phyloP scores from a whole-genome alignment of 2,329 filamentous ascomycete species.

The Teratosphaeria nubilosa region DNA sequence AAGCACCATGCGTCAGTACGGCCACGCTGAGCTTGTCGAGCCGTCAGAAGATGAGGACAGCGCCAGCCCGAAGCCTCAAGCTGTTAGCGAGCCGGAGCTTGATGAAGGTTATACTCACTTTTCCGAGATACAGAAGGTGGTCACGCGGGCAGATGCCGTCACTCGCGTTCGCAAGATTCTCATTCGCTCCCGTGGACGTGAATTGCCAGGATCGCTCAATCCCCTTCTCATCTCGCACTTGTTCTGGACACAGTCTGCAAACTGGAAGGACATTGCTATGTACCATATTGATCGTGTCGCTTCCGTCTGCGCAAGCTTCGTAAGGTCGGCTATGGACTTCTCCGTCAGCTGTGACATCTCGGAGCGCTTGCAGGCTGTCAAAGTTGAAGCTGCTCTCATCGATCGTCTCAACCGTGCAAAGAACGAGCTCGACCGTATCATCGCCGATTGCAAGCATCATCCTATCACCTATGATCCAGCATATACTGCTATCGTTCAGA shows the following conservation, averaged over 20 bases:
- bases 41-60: slow-evolving; percentile 11
- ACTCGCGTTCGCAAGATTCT: slow-evolving; percentile 50
- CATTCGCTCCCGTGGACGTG: slow-evolving; percentile 42
- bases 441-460: slow-evolving; percentile 34
- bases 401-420: slow-evolving; percentile 27
- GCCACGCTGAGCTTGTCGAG: slow-evolving; percentile 32
- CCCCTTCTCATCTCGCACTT: slow-evolving; percentile 49
- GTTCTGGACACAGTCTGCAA: slow-evolving; percentile 48
- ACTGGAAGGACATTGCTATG: slow-evolving; percentile 39
- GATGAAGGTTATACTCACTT: slow-evolving; percentile 7
- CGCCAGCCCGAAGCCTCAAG: background rate
- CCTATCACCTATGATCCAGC: slow-evolving; percentile 31
- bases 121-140: slow-evolving; percentile 6
- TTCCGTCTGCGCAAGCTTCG: slow-evolving; percentile 24
- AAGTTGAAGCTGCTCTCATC: slow-evolving; percentile 34
- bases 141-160: slow-evolving; percentile 31
- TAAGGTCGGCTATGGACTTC: slow-evolving; percentile 26
- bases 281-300: slow-evolving; percentile 30
- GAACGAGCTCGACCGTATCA: slow-evolving; percentile 35
- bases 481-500: slow-evolving; percentile 29
- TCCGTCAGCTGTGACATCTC: slow-evolving; percentile 33
- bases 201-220: slow-evolving; percentile 53
- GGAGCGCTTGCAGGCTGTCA: slow-evolving; percentile 24
- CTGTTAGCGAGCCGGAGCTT: slow-evolving; percentile 8
- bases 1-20: slow-evolving; percentile 30